Evolutionary conservation across 805 yeast species (phyloP).

Genomic region (Saccharomycopsis schoenii): DNA sequence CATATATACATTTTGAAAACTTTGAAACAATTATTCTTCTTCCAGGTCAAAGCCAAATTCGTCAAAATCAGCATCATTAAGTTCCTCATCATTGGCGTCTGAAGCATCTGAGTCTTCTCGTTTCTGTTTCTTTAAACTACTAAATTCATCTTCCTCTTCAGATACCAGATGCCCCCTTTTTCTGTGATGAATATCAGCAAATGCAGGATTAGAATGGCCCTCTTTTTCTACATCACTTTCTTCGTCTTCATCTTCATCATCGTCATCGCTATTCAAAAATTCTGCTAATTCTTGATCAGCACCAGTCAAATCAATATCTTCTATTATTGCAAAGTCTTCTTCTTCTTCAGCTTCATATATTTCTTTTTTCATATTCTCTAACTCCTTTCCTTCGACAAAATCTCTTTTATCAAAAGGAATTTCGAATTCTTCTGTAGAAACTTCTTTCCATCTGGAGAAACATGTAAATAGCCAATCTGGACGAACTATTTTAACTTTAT

Average conservation of each 20-base stretch:
- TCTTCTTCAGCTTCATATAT: conserved; percentile 12
- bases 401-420: conserved; percentile 42
- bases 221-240: conserved; percentile 6
- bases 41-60: conserved; percentile 26
- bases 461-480: conserved; percentile 92
- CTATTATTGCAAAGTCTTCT: conserved; percentile 9
- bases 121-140: not conserved
- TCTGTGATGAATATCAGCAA: not conserved
- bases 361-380: conserved; percentile 11
- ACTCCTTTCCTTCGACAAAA: conserved; percentile 24
- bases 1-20: not conserved
- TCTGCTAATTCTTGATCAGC: conserved; percentile 17
- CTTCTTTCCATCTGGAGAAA: conserved; percentile 65
- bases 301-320: conserved; percentile 10
- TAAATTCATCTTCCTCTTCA: not conserved
- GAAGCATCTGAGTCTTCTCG: not conserved
- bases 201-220: not conserved
- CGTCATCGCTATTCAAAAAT: conserved; percentile 13
- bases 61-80: conserved; percentile 23
- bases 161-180: not conserved
- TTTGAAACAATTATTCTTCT: conserved; percentile 17
- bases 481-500: conserved; percentile 63
- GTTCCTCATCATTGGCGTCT: conserved; percentile 3
- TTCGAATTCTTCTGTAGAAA: conserved; percentile 49
- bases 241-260: conserved; percentile 15